Percentiles rank a stretch among this genome's conserved stretches.
phyloP scores from a whole-genome alignment of 2,329 filamentous ascomycete genomes.

The Penicillium glabrum region DNA sequence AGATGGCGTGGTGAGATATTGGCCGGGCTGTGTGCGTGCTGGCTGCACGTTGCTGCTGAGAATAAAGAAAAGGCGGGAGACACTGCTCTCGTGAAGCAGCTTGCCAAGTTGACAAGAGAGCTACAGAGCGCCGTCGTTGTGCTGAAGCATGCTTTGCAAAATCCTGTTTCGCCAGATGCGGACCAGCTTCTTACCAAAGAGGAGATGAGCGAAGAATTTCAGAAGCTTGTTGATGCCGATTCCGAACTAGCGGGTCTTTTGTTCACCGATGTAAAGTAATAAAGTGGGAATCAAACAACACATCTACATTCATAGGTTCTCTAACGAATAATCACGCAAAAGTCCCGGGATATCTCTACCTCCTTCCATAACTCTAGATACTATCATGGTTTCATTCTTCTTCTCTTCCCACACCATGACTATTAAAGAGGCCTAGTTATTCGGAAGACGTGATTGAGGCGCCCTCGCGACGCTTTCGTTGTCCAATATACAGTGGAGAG shows the following conservation, averaged over 20 bases:
- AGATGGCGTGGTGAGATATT: conserved; percentile 65
- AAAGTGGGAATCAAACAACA: not conserved
- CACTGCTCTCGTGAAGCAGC: not conserved
- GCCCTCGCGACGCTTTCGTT: too few species aligned
- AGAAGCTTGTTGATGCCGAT: conserved; percentile 38
- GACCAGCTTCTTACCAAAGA: conserved; percentile 26
- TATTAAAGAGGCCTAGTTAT: too few species aligned
- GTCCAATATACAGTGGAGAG: too few species aligned
- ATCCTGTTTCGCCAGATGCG: conserved; percentile 21
- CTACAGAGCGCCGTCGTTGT: conserved; percentile 29
- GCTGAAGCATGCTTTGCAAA: conserved; percentile 32
- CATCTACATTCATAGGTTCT: not conserved
- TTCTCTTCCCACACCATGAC: too few species aligned
- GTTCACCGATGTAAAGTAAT: not conserved
- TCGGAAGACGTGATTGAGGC: too few species aligned
- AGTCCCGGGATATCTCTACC: too few species aligned
- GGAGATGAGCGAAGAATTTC: conserved; percentile 35
- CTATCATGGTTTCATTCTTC: too few species aligned
- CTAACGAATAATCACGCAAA: not conserved
- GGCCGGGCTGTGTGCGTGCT: conserved; percentile 62
- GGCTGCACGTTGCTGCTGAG: conserved; percentile 55
- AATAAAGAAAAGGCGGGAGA: conserved; percentile 9
- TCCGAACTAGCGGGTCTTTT: conserved; percentile 31
- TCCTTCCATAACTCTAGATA: too few species aligned
- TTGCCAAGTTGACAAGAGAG: conserved; percentile 26